Evolutionary conservation across 352 stramenopile species (phyloP), one percentile per base, ranked within the genome.

Genomic region (Globisporangium megalacanthum): DNA sequence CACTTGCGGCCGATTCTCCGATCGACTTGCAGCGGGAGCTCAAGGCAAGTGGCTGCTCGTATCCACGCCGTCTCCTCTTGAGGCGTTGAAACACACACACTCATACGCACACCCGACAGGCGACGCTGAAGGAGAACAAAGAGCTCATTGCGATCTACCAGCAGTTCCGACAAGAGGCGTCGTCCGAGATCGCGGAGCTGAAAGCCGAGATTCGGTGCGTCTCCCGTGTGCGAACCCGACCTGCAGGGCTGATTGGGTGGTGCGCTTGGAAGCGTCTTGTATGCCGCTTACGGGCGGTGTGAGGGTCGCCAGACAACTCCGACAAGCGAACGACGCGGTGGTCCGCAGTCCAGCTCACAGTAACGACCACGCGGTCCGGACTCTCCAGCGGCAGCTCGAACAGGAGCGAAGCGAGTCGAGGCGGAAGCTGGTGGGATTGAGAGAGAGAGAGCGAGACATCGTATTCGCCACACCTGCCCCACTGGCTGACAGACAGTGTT

Each of bases 101-200:
- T n/a, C n/a, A n/a, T n/a, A n/a, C n/a, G n/a, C n/a, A 62, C 19
- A 20, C 10, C 17, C 31, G 56, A 14, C 44, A 91, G 72, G 56
- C 74, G 14, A 88, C 78, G 10, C 75, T 88, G 37, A 59, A 75
- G 25, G 79, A 90, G 52, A 86, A 89, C 62, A 90, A 87, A 51
- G 82, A 92, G 53, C 54, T 92, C 4, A 77, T 89, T n/a, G 52
- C 39, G 0, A 75, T 90, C 19, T 92, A 90, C 52, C 68, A 92
- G 57, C 80, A 88, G 44, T 66, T 85, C 22, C 72, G 73, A 48
- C 73, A 83, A 45, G 73, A 90, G 11, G 84, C 82, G 8, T 61
- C 64, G 0, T 25, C 65, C 4, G 79, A 92, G 48, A 80, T 76
- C 13, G 39, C 68, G n/a, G 60, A 56, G 1, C 61, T 92, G 20